phyloP scores from a whole-genome alignment of 2,329 filamentous ascomycete species.

The Sporothrix mexicana region DNA sequence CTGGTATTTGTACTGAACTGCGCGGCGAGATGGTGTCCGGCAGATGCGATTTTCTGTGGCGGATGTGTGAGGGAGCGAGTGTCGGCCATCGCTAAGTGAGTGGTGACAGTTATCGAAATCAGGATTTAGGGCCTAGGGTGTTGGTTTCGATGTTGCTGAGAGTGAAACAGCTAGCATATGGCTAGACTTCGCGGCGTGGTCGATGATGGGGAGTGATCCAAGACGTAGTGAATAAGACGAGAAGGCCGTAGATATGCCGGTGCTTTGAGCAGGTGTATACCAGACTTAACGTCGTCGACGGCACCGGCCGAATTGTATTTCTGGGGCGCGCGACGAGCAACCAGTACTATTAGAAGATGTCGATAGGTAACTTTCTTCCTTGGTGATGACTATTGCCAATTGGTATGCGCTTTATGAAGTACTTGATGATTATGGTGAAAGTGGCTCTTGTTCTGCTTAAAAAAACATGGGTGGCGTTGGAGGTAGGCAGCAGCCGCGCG shows the following conservation, averaged over 20 bases:
- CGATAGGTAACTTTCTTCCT: too few relatives aligned
- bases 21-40: background rate
- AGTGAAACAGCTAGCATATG: too few relatives aligned
- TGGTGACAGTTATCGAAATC: background rate
- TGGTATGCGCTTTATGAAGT: background rate
- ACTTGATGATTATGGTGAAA: background rate
- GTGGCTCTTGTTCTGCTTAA: background rate
- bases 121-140: too few relatives aligned
- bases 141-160: background rate
- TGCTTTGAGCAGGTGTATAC: too few relatives aligned
- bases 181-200: too few relatives aligned
- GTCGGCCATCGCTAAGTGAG: slow-evolving; percentile 24
- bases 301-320: too few relatives aligned
- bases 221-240: background rate
- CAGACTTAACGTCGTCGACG: too few relatives aligned
- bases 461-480: slow-evolving; percentile 32
- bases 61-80: background rate
- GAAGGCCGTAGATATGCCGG: too few relatives aligned
- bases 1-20: background rate
- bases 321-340: too few relatives aligned
- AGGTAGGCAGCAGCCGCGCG: slow-evolving; percentile 34
- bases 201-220: background rate
- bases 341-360: too few relatives aligned
- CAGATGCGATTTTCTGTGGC: background rate
- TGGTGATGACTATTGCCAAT: background rate